Conservation (phyloP, 768 basidiomycete species). For the Suillus cothurnatus region DNA sequence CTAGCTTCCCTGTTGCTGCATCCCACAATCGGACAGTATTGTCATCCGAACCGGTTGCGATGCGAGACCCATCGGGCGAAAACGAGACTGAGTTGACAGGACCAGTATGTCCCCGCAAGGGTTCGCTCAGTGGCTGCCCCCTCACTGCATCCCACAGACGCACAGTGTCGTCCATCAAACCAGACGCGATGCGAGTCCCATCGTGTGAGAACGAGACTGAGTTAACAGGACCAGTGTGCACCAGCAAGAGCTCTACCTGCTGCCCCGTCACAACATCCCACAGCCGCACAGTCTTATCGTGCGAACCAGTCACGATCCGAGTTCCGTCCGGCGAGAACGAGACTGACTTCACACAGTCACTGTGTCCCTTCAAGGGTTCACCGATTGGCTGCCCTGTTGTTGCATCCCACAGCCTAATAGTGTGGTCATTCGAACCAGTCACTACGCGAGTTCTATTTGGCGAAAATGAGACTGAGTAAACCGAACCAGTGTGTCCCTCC, state of each 20-base stretch:
- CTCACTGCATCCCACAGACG: neutral
- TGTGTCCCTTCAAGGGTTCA: conserved; percentile 9
- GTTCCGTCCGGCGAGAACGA: conserved; percentile 10
- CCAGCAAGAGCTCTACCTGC: neutral
- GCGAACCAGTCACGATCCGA: neutral
- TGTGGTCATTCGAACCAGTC: conserved; percentile 13
- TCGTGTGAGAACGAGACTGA: neutral
- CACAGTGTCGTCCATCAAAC: neutral
- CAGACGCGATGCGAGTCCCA: neutral
- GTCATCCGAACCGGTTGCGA: neutral
- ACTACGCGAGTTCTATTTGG: conserved; percentile 15
- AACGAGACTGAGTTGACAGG: neutral
- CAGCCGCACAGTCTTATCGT: conserved; percentile 7
- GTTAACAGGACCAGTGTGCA: neutral
- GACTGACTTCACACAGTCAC: neutral
- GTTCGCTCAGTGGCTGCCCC: neutral
- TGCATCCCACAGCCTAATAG: conserved; percentile 11
- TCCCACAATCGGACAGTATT: neutral
- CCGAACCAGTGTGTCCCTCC: conserved; percentile 11
- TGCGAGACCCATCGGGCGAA: neutral
- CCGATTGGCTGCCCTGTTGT: conserved; percentile 4
- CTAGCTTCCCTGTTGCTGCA: neutral
- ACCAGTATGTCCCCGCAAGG: neutral
- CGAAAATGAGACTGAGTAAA: conserved; percentile 19
- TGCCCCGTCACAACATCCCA: conserved; percentile 5